Evolutionary conservation across 192 early-diverging fungal genomes (phyloP).

Genomic region (Linnemannia elongata): DNA sequence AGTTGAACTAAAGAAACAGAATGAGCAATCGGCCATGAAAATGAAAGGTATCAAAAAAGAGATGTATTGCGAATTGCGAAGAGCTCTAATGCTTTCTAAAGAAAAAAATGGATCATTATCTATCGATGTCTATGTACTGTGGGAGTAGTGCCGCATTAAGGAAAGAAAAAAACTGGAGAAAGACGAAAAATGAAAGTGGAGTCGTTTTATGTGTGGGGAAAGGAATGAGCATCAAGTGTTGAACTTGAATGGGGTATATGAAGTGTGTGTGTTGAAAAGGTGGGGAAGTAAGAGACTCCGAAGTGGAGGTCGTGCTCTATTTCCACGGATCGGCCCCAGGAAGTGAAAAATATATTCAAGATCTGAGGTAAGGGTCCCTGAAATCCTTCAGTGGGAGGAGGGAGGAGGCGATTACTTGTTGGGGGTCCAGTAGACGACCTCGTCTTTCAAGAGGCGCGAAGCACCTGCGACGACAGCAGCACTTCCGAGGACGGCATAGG

Average conservation of each 20-base stretch:
- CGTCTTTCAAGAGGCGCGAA: conserved; percentile 35
- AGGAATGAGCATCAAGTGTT: not conserved
- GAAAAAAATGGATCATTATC: not conserved
- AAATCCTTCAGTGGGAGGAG: too few species aligned
- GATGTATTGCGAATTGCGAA: not conserved
- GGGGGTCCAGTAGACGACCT: conserved; percentile 47
- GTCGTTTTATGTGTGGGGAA: not conserved
- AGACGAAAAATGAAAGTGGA: not conserved
- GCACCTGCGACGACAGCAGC: conserved; percentile 25
- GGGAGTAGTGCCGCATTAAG: not conserved
- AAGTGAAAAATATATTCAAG: not conserved
- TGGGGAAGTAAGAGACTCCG: not conserved
- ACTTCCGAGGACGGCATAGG: conserved; percentile 24
- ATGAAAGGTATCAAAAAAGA: not conserved
- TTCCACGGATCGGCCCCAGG: not conserved
- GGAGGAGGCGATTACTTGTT: conserved; percentile 29
- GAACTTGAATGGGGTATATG: not conserved
- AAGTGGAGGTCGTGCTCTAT: not conserved
- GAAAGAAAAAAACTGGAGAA: not conserved
- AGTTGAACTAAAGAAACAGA: not conserved
- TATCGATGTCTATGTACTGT: not conserved
- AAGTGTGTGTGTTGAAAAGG: too few species aligned
- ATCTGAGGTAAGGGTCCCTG: not conserved
- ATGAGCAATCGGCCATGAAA: not conserved
- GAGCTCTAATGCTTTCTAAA: conserved; percentile 3